Evolutionary conservation across 2,329 filamentous ascomycete genomes (phyloP).

Genomic region (Talaromyces sp.): DNA sequence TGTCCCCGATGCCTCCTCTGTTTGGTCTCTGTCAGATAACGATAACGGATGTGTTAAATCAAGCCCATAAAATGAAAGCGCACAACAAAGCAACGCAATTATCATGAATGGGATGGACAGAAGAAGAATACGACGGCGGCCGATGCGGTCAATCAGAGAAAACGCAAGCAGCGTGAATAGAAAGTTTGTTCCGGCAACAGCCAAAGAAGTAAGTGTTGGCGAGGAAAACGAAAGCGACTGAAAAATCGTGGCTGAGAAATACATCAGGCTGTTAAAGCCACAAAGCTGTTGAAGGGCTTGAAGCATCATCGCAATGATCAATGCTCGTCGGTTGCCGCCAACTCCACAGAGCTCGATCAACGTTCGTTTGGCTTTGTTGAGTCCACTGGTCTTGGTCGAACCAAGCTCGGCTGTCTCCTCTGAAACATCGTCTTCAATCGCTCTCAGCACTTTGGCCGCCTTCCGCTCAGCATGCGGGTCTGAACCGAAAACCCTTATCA

Average conservation of each 20-base stretch:
- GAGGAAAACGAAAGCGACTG: slow-evolving; percentile 69
- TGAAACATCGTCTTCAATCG: slow-evolving; percentile 69
- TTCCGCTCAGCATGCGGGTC: slow-evolving; percentile 40
- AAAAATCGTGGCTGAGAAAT: slow-evolving; percentile 81
- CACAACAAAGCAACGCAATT: slow-evolving; percentile 63
- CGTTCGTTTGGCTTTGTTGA: slow-evolving; percentile 21
- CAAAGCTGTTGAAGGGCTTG: slow-evolving; percentile 86
- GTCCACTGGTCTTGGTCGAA: slow-evolving; percentile 21
- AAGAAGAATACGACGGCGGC: slow-evolving; percentile 72
- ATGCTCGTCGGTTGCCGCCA: slow-evolving; percentile 57
- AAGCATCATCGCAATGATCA: slow-evolving; percentile 79
- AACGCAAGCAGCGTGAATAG: slow-evolving; percentile 71
- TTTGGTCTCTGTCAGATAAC: slow-evolving; percentile 15
- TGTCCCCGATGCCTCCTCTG: slow-evolving; percentile 18
- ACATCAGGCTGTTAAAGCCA: slow-evolving; percentile 90
- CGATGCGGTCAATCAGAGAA: slow-evolving; percentile 70
- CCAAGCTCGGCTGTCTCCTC: slow-evolving; percentile 54
- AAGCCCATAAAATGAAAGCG: slow-evolving; percentile 66
- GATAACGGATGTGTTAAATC: slow-evolving; percentile 33
- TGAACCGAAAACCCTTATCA: slow-evolving; percentile 59
- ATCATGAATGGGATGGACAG: slow-evolving; percentile 82
- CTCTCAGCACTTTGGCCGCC: slow-evolving; percentile 57
- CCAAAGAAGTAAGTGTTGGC: slow-evolving; percentile 73
- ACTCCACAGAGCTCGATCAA: slow-evolving; percentile 27
- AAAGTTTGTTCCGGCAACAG: slow-evolving; percentile 78